Conservation (phyloP, 129 eudicot genomes). For the carrot (Daucus carota) region DH1_v3.0 NC_030381.2:51500501-51501000, state of each 20-base stretch:
- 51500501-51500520: constrained; percentile 74
- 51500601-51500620: constrained; percentile 78
- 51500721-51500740: constrained; percentile 16
- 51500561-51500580: constrained; percentile 74
- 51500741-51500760: constrained; percentile 12
- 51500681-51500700: background rate
- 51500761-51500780: background rate
- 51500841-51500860: constrained; percentile 3
- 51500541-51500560: constrained; percentile 94
- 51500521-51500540: constrained; percentile 95
- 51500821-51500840: constrained; percentile 3
- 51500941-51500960: background rate
- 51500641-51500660: constrained; percentile 30
- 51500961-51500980: background rate
- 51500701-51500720: constrained; percentile 15
- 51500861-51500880: background rate
- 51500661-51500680: constrained; percentile 1
- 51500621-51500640: constrained; percentile 48
- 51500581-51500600: constrained; percentile 76
- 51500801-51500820: background rate
- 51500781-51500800: background rate
- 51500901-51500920: background rate
- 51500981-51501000: background rate
- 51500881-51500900: constrained; percentile 5
- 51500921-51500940: constrained; percentile 10